Evolutionary conservation across 2,329 filamentous ascomycete species (phyloP).

Genomic region (Colletotrichum sp.): DNA sequence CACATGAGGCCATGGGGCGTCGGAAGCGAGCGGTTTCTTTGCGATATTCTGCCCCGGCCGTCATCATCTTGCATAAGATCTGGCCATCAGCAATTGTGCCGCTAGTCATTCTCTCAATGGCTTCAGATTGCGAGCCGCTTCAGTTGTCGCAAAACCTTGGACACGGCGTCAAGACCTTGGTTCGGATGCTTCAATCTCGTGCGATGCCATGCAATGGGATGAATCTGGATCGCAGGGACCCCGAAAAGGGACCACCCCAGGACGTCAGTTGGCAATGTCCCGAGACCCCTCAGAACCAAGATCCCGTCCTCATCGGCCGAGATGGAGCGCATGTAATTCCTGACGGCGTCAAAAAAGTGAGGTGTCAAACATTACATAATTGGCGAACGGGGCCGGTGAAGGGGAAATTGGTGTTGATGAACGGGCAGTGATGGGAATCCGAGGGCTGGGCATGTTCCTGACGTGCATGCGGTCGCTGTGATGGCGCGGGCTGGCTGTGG

Average conservation of each 20-base stretch:
- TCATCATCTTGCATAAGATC: neutral
- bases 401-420: neutral
- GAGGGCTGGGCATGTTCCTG: too few relatives aligned
- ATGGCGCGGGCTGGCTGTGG: neutral
- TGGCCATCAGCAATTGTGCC: neutral
- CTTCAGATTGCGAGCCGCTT: neutral
- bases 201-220: neutral
- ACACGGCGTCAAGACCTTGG: neutral
- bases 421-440: neutral
- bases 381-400: neutral
- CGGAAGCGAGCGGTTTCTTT: constrained; percentile 12
- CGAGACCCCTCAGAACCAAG: neutral
- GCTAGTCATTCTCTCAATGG: neutral
- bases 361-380: neutral
- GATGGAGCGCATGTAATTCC: neutral
- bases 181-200: neutral
- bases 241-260: neutral
- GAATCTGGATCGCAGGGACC: neutral
- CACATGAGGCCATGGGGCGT: neutral
- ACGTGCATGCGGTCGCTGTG: too few relatives aligned
- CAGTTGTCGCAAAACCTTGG: neutral
- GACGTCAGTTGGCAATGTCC: neutral
- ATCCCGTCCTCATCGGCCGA: neutral
- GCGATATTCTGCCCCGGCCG: neutral
- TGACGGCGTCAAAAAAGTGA: constrained; percentile 1